phyloP scores from a whole-genome alignment of 192 early-diverging fungal species.

The Backusella psychrophila region DNA sequence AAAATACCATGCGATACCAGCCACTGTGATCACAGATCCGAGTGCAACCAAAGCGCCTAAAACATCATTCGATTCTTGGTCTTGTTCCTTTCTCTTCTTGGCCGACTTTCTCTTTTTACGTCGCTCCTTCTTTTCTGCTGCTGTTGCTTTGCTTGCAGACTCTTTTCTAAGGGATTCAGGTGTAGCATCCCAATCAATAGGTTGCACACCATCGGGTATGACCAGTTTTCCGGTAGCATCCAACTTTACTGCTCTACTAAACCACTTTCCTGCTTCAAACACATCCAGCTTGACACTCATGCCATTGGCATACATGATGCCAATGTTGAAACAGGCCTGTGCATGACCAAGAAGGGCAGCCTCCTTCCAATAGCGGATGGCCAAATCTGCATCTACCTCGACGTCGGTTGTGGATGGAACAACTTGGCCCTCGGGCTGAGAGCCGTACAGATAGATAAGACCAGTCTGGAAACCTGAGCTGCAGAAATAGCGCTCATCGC shows the following conservation, averaged over 20 bases:
- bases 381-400: slow-evolving; percentile 24
- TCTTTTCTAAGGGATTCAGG: neutral
- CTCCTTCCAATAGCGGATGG: slow-evolving; percentile 36
- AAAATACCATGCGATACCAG: slow-evolving; percentile 28
- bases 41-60: neutral
- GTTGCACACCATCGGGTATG: slow-evolving; percentile 23
- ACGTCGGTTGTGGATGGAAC: slow-evolving; percentile 19
- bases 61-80: slow-evolving; percentile 6
- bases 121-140: slow-evolving; percentile 14
- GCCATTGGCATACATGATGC: slow-evolving; percentile 34
- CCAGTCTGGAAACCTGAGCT: slow-evolving; percentile 38
- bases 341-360: slow-evolving; percentile 37
- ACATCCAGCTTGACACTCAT: slow-evolving; percentile 31
- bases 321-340: slow-evolving; percentile 37
- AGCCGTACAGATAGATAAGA: slow-evolving; percentile 35
- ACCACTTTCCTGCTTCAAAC: slow-evolving; percentile 33
- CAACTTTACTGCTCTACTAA: slow-evolving; percentile 34
- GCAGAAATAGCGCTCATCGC: slow-evolving; percentile 35
- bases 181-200: slow-evolving; percentile 30
- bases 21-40: slow-evolving; percentile 27
- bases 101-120: slow-evolving; percentile 12
- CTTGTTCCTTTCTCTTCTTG: neutral
- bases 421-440: slow-evolving; percentile 24
- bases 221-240: slow-evolving; percentile 28
- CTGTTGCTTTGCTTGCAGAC: neutral